phyloP scores from a whole-genome alignment of 78 protist species.

The Dictyostelium citrinum region DNA sequence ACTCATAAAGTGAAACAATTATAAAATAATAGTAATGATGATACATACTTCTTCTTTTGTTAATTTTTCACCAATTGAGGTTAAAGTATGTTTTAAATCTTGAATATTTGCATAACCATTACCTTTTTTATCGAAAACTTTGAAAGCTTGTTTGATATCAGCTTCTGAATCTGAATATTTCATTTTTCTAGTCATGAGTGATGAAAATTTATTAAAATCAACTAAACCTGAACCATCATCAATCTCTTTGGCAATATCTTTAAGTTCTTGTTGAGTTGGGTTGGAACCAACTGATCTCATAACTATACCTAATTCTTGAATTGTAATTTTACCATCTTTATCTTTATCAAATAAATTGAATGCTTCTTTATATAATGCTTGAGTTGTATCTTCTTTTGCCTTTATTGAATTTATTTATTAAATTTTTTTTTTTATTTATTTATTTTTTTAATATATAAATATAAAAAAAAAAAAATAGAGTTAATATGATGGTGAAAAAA shows the following conservation, averaged over 20 bases:
- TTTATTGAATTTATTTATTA: no score
- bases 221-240: slow-evolving; percentile 72
- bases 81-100: slow-evolving; percentile 81
- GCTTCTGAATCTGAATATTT: slow-evolving; percentile 67
- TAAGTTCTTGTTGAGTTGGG: slow-evolving; percentile 83
- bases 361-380: slow-evolving; percentile 57
- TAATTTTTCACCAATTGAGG: slow-evolving; percentile 89
- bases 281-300: slow-evolving; percentile 87
- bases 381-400: slow-evolving; percentile 56
- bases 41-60: slow-evolving; percentile 84
- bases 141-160: slow-evolving; percentile 72
- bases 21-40: no score
- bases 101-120: slow-evolving; percentile 82
- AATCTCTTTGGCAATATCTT: slow-evolving; percentile 48
- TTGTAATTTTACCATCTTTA: slow-evolving; percentile 82
- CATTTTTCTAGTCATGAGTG: slow-evolving; percentile 27
- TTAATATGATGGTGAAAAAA: neutral
- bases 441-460: no score
- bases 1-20: no score
- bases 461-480: neutral
- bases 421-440: neutral
- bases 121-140: slow-evolving; percentile 91
- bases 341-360: slow-evolving; percentile 82
- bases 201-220: slow-evolving; percentile 24
- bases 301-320: slow-evolving; percentile 75